Conservation (phyloP, 2,329 filamentous ascomycete species). For the Fusarium ambrosium region DNA sequence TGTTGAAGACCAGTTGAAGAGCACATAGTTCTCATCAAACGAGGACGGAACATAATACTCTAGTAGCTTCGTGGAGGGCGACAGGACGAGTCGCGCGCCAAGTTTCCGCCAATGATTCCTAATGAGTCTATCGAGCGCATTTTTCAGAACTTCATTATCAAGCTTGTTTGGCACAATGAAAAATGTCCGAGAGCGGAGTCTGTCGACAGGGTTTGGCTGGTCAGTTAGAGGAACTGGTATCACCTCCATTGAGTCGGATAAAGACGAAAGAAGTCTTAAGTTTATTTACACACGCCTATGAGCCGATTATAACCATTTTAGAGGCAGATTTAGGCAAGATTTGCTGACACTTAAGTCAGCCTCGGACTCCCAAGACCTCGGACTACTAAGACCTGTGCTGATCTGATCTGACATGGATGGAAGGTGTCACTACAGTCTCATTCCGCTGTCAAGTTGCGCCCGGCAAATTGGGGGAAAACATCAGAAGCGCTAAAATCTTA, state of each 20-base stretch:
- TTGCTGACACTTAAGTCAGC: not conserved
- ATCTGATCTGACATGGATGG: not conserved
- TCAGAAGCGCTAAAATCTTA: not conserved
- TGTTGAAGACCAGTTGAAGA: constrained; percentile 19
- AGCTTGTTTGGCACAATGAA: constrained; percentile 9
- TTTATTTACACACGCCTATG: not conserved
- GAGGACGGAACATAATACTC: constrained; percentile 17
- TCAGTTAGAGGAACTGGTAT: constrained; percentile 14
- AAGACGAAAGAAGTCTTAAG: not conserved
- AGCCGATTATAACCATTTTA: not conserved
- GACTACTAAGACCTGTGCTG: not conserved
- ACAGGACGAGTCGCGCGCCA: not conserved
- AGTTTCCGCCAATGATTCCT: constrained; percentile 11
- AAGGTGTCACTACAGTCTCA: not conserved
- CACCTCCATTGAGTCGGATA: not conserved
- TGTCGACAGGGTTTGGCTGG: constrained; percentile 2
- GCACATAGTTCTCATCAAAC: not conserved
- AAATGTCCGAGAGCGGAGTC: constrained; percentile 17
- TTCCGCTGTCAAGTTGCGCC: not conserved
- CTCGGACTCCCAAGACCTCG: not conserved
- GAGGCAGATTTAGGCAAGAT: not conserved
- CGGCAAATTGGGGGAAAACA: too few relatives aligned
- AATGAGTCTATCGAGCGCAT: constrained; percentile 2
- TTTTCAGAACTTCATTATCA: not conserved
- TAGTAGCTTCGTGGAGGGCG: accelerated